Evolutionary conservation across 306 rosid genomes (phyloP), one percentile per base, ranked within the genome.

Genomic region (Corylus heterophylla): DNA sequence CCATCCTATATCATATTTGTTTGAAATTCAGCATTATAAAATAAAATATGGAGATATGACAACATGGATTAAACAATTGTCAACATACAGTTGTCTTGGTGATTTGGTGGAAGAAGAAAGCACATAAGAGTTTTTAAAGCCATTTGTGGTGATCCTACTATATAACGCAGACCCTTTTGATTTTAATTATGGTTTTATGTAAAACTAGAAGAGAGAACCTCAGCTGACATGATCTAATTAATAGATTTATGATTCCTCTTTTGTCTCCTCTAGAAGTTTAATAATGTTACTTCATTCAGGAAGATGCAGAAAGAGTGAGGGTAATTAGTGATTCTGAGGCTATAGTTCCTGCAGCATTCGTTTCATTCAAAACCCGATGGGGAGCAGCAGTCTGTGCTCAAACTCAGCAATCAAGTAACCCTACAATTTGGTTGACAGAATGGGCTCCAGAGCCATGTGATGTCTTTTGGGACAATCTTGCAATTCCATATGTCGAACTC

Each of bases 361-460:
- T 94, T 76, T 94, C 97, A 14, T 94, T 94, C 85, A 92, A 70
- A 88, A 87, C 89, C 1, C 87, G 97, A 75, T 92, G 98, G 97
- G 97, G 86, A 18, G 97, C 97, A n/a, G 98, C 97, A 18, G 91
- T 94, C 52, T 94, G 93, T 52, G 95, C 98, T 87, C 98, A 94
- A 86, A 89, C 97, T 80, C 97, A 91, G 80, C 98, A 94, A 64
- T 80, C 92, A 54, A 87, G 92, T 71, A 82, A 94, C 82, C 91
- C 97, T 25, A 92, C 92, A 44, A 64, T 92, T 78, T 92, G 98
- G 97, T 87, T 94, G 78, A 94, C 97, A 44, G 98, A 94, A 42
- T 94, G 98, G 98, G 97, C 97, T 77, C 95, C 98, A 37, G 94
- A 92, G 78, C 98, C 98, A 66, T 77, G 97, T 10, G 98, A 94